Percentiles rank a stretch among this genome's conserved stretches.
phyloP scores from a whole-genome alignment of 1,284 basidiomycete species.

The Inonotus hispidus region DNA sequence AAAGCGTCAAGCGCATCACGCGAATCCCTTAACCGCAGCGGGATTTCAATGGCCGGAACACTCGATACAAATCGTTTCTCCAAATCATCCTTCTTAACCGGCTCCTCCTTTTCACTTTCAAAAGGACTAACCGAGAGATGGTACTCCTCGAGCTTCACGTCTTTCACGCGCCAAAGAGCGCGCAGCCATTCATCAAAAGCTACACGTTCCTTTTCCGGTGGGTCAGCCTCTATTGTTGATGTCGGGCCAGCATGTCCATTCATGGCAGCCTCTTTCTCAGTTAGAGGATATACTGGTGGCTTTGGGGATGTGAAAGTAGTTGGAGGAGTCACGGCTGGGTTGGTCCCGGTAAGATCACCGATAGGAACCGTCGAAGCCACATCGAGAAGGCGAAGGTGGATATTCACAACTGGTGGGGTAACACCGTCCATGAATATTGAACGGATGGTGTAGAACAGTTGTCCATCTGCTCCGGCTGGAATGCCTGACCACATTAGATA shows the following conservation, averaged over 20 bases:
- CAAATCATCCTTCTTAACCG: not conserved
- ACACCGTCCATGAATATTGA: constrained; percentile 84
- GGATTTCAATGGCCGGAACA: constrained; percentile 44
- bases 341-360: constrained; percentile 43
- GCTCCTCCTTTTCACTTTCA: not conserved
- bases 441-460: constrained; percentile 82
- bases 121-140: constrained; percentile 35
- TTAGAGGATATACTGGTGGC: not conserved
- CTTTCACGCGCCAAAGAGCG: constrained; percentile 80
- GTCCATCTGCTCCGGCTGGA: constrained; percentile 67
- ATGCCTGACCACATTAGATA: constrained; percentile 43
- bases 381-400: constrained; percentile 78
- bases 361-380: constrained; percentile 63
- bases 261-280: not conserved
- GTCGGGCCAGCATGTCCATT: constrained; percentile 4
- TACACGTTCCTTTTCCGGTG: constrained; percentile 61
- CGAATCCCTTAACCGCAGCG: constrained; percentile 46
- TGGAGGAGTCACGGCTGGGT: constrained; percentile 26
- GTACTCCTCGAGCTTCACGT: constrained; percentile 64
- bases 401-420: constrained; percentile 80
- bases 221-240: constrained; percentile 46
- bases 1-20: constrained; percentile 61
- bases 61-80: constrained; percentile 29
- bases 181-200: constrained; percentile 83
- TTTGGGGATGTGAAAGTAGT: not conserved